Evolutionary conservation across 2,329 filamentous ascomycete genomes (phyloP).

Genomic region (Penicillium sp.): DNA sequence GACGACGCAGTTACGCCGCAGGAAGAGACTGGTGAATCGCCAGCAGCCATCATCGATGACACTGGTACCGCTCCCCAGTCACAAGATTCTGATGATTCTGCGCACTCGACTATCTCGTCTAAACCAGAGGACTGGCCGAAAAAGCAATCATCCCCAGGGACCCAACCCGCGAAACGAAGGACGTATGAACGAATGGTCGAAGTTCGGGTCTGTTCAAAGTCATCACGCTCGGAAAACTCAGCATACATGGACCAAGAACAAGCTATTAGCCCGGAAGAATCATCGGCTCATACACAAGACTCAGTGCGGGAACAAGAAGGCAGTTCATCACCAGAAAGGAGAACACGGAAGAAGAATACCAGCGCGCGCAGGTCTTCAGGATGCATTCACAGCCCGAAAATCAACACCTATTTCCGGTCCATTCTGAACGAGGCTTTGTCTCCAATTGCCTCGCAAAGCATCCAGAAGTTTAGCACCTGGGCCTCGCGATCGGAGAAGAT

Average conservation of each 20-base stretch:
- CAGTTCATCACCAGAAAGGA: slow-evolving; percentile 1
- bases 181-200: slow-evolving; percentile 26
- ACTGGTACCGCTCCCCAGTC: too few species aligned
- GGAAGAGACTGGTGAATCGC: too few species aligned
- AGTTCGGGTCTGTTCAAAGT: slow-evolving; percentile 19
- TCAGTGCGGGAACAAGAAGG: neutral
- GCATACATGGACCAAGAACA: neutral
- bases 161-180: slow-evolving; percentile 3
- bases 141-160: slow-evolving; percentile 3
- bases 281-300: too few species aligned
- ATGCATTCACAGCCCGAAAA: slow-evolving; percentile 30
- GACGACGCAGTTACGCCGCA: slow-evolving; percentile 9
- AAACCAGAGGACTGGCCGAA: slow-evolving; percentile 1
- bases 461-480: slow-evolving; percentile 39
- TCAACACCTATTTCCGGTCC: slow-evolving; percentile 32
- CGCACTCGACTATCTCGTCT: neutral
- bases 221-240: slow-evolving; percentile 1
- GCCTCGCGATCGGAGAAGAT: slow-evolving; percentile 34
- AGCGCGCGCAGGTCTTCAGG: slow-evolving; percentile 28
- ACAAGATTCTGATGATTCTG: neutral
- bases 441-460: slow-evolving; percentile 29
- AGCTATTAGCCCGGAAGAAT: too few species aligned
- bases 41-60: too few species aligned
- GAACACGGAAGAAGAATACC: slow-evolving; percentile 18
- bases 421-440: slow-evolving; percentile 38